Base-by-base conservation (phyloP, 306 rosid genomes). In the Cicer cuneatum region DNA sequence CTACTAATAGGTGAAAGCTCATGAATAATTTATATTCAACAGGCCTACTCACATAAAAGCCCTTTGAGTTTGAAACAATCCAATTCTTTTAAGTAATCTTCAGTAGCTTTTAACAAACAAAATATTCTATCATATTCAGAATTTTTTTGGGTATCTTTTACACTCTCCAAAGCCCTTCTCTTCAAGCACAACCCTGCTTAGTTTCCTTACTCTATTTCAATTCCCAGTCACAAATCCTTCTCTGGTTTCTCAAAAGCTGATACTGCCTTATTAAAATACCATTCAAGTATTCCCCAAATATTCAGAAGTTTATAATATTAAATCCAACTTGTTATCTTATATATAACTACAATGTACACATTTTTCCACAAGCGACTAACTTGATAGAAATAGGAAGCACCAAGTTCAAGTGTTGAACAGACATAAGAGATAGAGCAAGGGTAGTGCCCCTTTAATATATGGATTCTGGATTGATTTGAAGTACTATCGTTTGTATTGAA, bases 151-250 rank as follows among this genome's bases (percentile, higher is more conserved):
- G 66, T 65, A 45, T 76, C 45, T 42, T 64, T 24, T 56, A 76
- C 71, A 81, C 62, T 63, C 19, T 71, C 78, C 37, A 56, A 39
- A 71, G 70, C 6, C n/a, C 64, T 53, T 45, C 51, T 65, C 51
- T 70, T 70, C 47, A 63, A 52, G 12, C 39, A 73, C 71, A 67
- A 39, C 63, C 52, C 52, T 60, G 21, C 65, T 57, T 7, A 21
- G 48, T 51, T 51, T 51, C 72, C 73, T 71, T 52, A 12, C 35
- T 16, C 49, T 42, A 72, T 58, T 78, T 72, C 63, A 40, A 24
- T 14, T 69, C 37, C 8, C 15, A 49, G 60, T 39, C 62, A 75
- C 63, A 72, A 56, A 63, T 60, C 75, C 35, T 29, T 29, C 35
- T 29, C 41, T 56, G 33, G 39, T 71, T 71, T 37, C 66, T 60